A percentile compares a stretch with the other conserved stretches of the same genome.
These are phyloP conservation scores for Stachybotrys echinatus DNA, from an alignment of 2,329 filamentous ascomycete species.

Conservation along the genomic window DNA sequence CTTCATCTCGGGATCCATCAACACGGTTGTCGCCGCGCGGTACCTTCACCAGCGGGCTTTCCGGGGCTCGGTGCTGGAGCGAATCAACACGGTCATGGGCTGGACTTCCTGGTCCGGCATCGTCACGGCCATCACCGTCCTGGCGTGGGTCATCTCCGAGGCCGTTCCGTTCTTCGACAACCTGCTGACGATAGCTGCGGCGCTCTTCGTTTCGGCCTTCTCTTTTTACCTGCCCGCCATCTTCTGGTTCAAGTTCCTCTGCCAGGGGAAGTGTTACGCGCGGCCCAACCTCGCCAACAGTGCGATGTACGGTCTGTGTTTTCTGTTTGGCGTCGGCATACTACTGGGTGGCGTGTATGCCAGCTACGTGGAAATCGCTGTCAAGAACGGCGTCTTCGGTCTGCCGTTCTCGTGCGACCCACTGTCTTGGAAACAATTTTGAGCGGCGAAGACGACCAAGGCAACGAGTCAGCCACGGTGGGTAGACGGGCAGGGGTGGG, in stretches of 20 bases:
- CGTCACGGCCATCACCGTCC: constrained; percentile 48
- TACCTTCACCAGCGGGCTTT: constrained; percentile 32
- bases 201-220: constrained; percentile 36
- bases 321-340: neutral
- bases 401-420: neutral
- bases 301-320: neutral
- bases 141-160: constrained; percentile 65
- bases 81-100: constrained; percentile 32
- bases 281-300: neutral
- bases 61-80: constrained; percentile 27
- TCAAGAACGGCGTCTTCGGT: neutral
- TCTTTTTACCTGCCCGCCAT: neutral
- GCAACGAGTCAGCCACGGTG: neutral
- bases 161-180: constrained; percentile 67
- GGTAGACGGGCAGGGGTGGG: no score
- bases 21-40: constrained; percentile 34
- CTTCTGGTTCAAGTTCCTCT: neutral
- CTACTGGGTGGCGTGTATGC: neutral
- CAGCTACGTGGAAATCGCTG: neutral
- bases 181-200: constrained; percentile 46
- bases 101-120: constrained; percentile 51
- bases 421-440: no score
- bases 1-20: constrained; percentile 62
- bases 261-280: neutral
- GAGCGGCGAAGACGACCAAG: no score